Evolutionary conservation across 75 land plant species (phyloP).

Genomic region (Sequoia sempervirens): DNA sequence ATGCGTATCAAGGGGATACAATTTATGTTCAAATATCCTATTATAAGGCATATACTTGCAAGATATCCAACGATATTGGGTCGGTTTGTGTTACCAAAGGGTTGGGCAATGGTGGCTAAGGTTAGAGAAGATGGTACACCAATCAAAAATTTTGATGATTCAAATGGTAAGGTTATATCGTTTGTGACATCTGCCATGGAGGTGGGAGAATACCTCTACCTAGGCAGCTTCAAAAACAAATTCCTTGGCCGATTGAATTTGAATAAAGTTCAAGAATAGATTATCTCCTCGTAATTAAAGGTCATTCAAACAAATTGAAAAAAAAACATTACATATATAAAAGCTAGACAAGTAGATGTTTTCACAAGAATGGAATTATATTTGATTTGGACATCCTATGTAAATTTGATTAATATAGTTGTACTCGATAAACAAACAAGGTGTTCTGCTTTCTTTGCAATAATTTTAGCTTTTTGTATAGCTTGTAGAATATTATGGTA

Average conservation of each 20-base stretch:
- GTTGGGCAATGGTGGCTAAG: slow-evolving; percentile 44
- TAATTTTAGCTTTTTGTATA: too few species aligned
- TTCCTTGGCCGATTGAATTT: slow-evolving; percentile 48
- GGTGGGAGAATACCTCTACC: slow-evolving; percentile 50
- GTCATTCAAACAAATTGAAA: too few species aligned
- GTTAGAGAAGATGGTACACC: slow-evolving; percentile 55
- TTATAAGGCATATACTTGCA: slow-evolving; percentile 19
- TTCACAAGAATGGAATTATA: too few species aligned
- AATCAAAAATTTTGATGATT: slow-evolving; percentile 38
- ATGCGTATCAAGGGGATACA: slow-evolving; percentile 12
- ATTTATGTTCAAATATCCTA: slow-evolving; percentile 16
- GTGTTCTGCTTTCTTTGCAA: too few species aligned
- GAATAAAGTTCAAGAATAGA: not conserved
- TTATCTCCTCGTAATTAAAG: too few species aligned
- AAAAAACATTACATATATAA: too few species aligned
- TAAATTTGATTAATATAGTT: too few species aligned
- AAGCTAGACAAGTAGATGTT: too few species aligned
- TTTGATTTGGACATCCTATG: too few species aligned
- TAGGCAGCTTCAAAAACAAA: slow-evolving; percentile 45
- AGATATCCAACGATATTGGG: slow-evolving; percentile 19
- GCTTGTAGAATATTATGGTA: too few species aligned
- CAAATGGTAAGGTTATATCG: slow-evolving; percentile 43
- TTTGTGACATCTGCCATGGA: slow-evolving; percentile 62
- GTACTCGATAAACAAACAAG: too few species aligned
- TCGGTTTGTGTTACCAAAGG: not conserved